These are phyloP conservation scores for Euphorbia peplus DNA, from an alignment of 345 rosid species.

Conservation along the genomic window DNA sequence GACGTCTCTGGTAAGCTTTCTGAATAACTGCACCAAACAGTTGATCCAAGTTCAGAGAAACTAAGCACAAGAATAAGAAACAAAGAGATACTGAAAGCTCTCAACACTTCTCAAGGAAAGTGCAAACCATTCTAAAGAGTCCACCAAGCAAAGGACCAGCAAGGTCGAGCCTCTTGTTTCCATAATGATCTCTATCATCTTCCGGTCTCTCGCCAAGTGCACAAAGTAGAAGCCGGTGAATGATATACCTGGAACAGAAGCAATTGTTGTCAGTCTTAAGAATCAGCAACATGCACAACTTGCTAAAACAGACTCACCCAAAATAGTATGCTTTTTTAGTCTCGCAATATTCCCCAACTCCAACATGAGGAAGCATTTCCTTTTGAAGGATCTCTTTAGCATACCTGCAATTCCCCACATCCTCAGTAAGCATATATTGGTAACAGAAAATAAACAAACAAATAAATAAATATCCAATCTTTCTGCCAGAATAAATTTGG, in stretches of 20 bases:
- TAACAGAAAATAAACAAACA: slow-evolving; percentile 20
- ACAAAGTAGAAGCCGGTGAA: slow-evolving; percentile 89
- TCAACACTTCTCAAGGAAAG: slow-evolving; percentile 6
- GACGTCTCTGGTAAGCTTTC: slow-evolving; percentile 93
- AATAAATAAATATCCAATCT: too few species aligned
- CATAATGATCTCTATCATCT: slow-evolving; percentile 98
- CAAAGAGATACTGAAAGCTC: background rate
- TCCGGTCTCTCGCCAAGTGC: slow-evolving; percentile 94
- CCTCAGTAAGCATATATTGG: slow-evolving; percentile 11
- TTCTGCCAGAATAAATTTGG: slow-evolving; percentile 22
- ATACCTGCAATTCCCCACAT: slow-evolving; percentile 53
- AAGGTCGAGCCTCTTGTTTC: slow-evolving; percentile 98
- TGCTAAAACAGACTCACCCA: slow-evolving; percentile 49
- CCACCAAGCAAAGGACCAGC: slow-evolving; percentile 99
- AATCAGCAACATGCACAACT: slow-evolving; percentile 4
- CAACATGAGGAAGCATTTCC: slow-evolving; percentile 99
- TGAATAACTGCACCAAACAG: slow-evolving; percentile 66
- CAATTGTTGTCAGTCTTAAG: slow-evolving; percentile 8
- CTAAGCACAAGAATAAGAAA: background rate
- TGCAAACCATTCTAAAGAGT: slow-evolving; percentile 87
- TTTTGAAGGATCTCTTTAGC: slow-evolving; percentile 96
- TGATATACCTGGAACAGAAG: slow-evolving; percentile 56
- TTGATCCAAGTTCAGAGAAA: slow-evolving; percentile 5
- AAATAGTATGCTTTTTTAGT: slow-evolving; percentile 96
- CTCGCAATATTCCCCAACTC: slow-evolving; percentile 87